A percentile compares a stretch with the other conserved stretches of the same genome.
Conservation (phyloP, 768 basidiomycete species). For the Hygrophorus russula region DNA sequence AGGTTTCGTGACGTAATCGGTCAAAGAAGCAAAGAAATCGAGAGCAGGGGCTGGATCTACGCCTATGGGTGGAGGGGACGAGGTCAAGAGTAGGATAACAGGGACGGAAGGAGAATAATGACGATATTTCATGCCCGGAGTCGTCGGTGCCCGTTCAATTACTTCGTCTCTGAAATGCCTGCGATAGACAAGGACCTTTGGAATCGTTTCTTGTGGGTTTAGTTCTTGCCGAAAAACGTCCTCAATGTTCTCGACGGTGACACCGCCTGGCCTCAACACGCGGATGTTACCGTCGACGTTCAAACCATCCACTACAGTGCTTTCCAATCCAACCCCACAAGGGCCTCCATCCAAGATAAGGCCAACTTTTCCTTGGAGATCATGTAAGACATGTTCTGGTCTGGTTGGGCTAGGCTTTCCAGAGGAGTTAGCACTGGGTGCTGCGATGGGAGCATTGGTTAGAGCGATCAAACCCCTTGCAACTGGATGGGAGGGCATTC, state of each 20-base stretch:
- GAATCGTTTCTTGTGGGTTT: constrained; percentile 21
- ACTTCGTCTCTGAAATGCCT: constrained; percentile 63
- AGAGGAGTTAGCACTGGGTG: constrained; percentile 91
- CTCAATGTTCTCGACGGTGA: constrained; percentile 83
- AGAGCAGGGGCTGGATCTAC: constrained; percentile 18
- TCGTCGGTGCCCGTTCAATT: constrained; percentile 77
- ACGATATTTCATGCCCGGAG: constrained; percentile 98
- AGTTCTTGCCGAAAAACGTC: constrained; percentile 35
- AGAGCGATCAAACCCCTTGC: constrained; percentile 81
- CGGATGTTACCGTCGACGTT: constrained; percentile 65
- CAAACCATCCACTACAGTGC: constrained; percentile 89
- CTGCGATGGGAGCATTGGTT: constrained; percentile 70
- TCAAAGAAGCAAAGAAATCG: constrained; percentile 34
- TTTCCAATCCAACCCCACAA: constrained; percentile 87
- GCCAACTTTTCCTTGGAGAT: constrained; percentile 62
- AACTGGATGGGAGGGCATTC: constrained; percentile 92
- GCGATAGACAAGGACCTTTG: constrained; percentile 64
- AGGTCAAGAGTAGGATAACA: constrained; percentile 59
- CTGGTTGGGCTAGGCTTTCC: constrained; percentile 91
- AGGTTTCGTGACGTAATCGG: constrained; percentile 8
- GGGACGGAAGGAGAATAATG: constrained; percentile 93
- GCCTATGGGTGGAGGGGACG: constrained; percentile 28
- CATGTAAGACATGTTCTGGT: constrained; percentile 73
- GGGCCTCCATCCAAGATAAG: constrained; percentile 88
- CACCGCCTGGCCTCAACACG: constrained; percentile 83